These are phyloP conservation scores for Cornus suecica DNA, from an alignment of 148 eudicot genomes.

Conservation along the genomic window DNA sequence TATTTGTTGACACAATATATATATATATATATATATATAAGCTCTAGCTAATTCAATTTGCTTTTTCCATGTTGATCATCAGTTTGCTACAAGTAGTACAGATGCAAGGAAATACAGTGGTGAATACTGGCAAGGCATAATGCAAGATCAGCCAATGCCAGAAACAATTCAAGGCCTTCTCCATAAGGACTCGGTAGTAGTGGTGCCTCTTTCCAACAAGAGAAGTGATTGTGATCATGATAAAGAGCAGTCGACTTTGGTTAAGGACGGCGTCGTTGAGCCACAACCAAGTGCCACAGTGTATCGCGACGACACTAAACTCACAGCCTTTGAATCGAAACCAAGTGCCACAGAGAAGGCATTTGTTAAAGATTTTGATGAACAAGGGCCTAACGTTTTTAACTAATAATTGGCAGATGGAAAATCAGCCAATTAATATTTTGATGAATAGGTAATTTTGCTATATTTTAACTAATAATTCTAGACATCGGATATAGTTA, in stretches of 20 bases:
- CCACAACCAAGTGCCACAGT: constrained; percentile 27
- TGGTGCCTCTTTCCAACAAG: not conserved
- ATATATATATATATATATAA: too few relatives aligned
- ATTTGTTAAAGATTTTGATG: not conserved
- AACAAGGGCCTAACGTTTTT: constrained; percentile 5
- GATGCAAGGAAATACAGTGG: constrained; percentile 35
- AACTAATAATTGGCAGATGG: too few relatives aligned
- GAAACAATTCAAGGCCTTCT: constrained; percentile 31
- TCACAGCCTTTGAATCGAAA: too few relatives aligned
- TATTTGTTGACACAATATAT: too few relatives aligned
- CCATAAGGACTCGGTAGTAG: not conserved
- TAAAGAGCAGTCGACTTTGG: constrained; percentile 6
- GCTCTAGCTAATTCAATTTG: not conserved
- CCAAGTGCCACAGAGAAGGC: not conserved
- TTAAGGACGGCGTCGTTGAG: constrained; percentile 13
- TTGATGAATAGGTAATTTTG: too few relatives aligned
- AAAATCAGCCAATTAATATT: too few relatives aligned
- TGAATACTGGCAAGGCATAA: constrained; percentile 35
- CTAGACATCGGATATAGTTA: too few relatives aligned
- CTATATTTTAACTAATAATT: too few relatives aligned
- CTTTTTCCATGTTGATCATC: not conserved
- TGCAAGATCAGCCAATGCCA: constrained; percentile 33
- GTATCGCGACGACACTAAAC: too few relatives aligned
- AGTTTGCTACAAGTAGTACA: constrained; percentile 19
- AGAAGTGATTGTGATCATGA: not conserved